These are phyloP conservation scores for Ceratobasidium sp. DNA, from an alignment of 1,284 basidiomycete species.

Conservation along the genomic window DNA sequence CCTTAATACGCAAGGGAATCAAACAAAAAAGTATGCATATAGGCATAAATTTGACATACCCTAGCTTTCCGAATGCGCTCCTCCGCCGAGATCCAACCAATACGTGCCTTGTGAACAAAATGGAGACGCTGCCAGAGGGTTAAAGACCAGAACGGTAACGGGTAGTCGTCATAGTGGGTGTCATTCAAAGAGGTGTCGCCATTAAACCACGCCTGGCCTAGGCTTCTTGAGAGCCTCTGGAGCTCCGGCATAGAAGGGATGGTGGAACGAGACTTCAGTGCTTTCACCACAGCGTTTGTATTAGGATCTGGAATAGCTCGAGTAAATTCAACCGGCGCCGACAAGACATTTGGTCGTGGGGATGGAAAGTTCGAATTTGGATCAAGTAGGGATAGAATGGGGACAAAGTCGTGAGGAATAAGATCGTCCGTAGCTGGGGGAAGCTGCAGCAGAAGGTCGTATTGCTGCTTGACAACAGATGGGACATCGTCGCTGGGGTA, in stretches of 20 bases:
- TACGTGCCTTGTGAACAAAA: not conserved
- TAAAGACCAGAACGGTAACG: slow-evolving; percentile 7
- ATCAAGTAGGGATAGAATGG: not conserved
- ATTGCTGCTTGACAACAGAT: not conserved
- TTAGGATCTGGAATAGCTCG: not conserved
- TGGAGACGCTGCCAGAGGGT: not conserved
- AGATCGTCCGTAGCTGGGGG: slow-evolving; percentile 1
- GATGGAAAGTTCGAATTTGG: too few relatives aligned
- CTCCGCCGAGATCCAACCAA: not conserved
- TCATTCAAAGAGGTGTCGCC: not conserved
- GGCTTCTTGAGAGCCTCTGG: not conserved
- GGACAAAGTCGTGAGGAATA: slow-evolving; percentile 7
- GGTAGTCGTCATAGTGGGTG: not conserved
- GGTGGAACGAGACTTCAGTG: not conserved
- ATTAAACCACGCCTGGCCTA: slow-evolving; percentile 1
- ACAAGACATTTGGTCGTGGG: not conserved
- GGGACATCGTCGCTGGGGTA: not conserved
- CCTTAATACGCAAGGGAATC: not conserved
- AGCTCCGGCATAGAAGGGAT: not conserved
- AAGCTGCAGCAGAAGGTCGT: not conserved
- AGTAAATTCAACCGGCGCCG: slow-evolving; percentile 1
- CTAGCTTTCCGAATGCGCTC: not conserved
- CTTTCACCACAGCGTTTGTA: not conserved
- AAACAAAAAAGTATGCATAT: not conserved
- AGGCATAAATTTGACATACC: not conserved